Evolutionary conservation across 352 stramenopile species (phyloP).

Genomic region (Peronospora farinosa): DNA sequence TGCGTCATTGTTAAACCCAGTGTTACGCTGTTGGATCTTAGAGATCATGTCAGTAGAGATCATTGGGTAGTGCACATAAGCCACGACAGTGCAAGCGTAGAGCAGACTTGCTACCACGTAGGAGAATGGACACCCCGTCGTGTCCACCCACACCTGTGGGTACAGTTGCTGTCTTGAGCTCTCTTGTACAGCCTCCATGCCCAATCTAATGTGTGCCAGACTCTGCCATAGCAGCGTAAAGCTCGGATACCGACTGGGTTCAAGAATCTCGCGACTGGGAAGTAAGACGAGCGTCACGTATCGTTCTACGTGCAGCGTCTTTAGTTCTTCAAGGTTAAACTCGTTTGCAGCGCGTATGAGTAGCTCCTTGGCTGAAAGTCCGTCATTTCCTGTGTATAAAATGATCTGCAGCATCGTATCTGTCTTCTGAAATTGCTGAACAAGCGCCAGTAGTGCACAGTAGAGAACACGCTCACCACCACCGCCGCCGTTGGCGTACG

Average conservation of each 20-base stretch:
- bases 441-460: slow-evolving; percentile 89
- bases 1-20: slow-evolving; percentile 92
- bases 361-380: slow-evolving; percentile 54
- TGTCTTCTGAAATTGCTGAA: slow-evolving; percentile 30
- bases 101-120: slow-evolving; percentile 89
- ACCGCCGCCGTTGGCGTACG: slow-evolving; percentile 91
- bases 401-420: slow-evolving; percentile 29
- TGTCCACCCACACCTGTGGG: slow-evolving; percentile 94
- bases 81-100: slow-evolving; percentile 78
- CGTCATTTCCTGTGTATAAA: slow-evolving; percentile 80
- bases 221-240: slow-evolving; percentile 97
- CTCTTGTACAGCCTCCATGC: slow-evolving; percentile 75
- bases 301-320: slow-evolving; percentile 40
- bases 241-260: slow-evolving; percentile 70
- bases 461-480: slow-evolving; percentile 98
- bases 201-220: slow-evolving; percentile 89
- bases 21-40: slow-evolving; percentile 85
- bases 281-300: slow-evolving; percentile 75
- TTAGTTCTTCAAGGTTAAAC: slow-evolving; percentile 85
- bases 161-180: slow-evolving; percentile 39
- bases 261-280: slow-evolving; percentile 52
- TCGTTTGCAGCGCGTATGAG: slow-evolving; percentile 63
- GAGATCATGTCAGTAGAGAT: slow-evolving; percentile 98
- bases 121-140: slow-evolving; percentile 96
- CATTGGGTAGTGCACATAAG: slow-evolving; percentile 99